Conservation (phyloP, 805 yeast species). For the Candida methanosorbosa region DNA sequence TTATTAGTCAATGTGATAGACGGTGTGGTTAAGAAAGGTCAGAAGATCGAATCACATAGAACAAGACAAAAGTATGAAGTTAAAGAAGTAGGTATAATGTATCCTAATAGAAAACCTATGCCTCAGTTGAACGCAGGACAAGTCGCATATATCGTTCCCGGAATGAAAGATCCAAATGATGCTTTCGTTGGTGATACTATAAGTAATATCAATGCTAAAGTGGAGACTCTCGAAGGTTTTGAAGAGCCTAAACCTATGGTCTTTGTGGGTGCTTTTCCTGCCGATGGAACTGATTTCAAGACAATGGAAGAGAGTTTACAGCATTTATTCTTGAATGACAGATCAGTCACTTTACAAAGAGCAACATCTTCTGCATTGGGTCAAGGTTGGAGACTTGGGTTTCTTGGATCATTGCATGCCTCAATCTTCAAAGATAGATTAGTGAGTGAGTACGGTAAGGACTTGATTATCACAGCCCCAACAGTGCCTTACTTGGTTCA, state of each 20-base stretch:
- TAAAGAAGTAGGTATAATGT: conserved; percentile 91
- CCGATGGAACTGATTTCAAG: conserved; percentile 87
- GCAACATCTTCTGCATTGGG: conserved; percentile 94
- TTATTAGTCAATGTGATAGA: conserved; percentile 78
- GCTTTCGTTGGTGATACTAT: conserved; percentile 91
- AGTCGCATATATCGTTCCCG: conserved; percentile 91
- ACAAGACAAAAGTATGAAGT: conserved; percentile 73
- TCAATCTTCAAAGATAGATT: conserved; percentile 88
- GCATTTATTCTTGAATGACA: conserved; percentile 81
- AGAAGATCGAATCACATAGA: conserved; percentile 68
- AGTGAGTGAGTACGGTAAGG: conserved; percentile 91
- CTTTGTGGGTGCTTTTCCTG: conserved; percentile 95
- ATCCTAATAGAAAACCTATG: conserved; percentile 73
- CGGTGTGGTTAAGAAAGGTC: conserved; percentile 69
- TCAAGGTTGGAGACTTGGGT: conserved; percentile 96
- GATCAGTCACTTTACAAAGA: conserved; percentile 81
- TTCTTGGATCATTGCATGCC: conserved; percentile 90
- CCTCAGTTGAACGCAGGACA: conserved; percentile 75
- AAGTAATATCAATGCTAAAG: conserved; percentile 46
- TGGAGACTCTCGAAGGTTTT: conserved; percentile 85
- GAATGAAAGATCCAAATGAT: conserved; percentile 81
- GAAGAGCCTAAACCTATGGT: conserved; percentile 98
- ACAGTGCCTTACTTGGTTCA: conserved; percentile 86
- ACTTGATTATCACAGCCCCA: conserved; percentile 87
- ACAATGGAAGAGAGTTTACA: conserved; percentile 84